phyloP scores from a whole-genome alignment of 192 early-diverging fungal genomes.

The Phlyctochytrium planicorne region DNA sequence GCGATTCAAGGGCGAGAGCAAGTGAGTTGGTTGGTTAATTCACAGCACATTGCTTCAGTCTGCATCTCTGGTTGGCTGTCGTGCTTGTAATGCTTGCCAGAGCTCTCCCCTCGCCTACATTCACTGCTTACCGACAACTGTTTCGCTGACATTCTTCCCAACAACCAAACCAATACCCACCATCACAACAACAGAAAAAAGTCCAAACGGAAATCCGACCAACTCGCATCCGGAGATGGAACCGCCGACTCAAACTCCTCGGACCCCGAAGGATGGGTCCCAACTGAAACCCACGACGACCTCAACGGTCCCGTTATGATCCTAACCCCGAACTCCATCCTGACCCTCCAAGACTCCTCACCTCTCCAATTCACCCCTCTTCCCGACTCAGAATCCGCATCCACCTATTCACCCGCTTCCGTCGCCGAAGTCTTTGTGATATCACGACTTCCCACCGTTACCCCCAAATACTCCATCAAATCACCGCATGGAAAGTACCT shows the following conservation, averaged over 20 bases:
- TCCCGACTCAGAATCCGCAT: constrained; percentile 29
- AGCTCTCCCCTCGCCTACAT: too few species aligned
- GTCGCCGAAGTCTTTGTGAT: constrained; percentile 71
- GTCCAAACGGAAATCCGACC: constrained; percentile 47
- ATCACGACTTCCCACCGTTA: constrained; percentile 56
- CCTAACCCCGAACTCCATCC: constrained; percentile 55
- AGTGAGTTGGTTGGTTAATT: too few species aligned
- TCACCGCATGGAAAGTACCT: constrained; percentile 67
- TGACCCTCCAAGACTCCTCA: constrained; percentile 40
- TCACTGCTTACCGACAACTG: too few species aligned
- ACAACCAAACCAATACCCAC: too few species aligned
- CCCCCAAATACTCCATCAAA: constrained; percentile 48
- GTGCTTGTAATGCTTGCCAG: too few species aligned
- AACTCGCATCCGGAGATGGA: constrained; percentile 14
- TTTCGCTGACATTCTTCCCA: too few species aligned
- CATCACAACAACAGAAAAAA: constrained; percentile 59
- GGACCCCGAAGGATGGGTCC: too few species aligned
- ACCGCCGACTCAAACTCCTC: too few species aligned
- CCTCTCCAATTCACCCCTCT: constrained; percentile 46
- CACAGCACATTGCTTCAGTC: too few species aligned
- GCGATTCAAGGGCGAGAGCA: constrained; percentile 23
- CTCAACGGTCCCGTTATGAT: constrained; percentile 67
- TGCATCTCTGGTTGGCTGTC: neutral
- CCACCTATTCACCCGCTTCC: constrained; percentile 43
- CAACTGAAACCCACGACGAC: constrained; percentile 57